phyloP scores from a whole-genome alignment of 768 basidiomycete species.

The Cystofilobasidium capitatum region DNA sequence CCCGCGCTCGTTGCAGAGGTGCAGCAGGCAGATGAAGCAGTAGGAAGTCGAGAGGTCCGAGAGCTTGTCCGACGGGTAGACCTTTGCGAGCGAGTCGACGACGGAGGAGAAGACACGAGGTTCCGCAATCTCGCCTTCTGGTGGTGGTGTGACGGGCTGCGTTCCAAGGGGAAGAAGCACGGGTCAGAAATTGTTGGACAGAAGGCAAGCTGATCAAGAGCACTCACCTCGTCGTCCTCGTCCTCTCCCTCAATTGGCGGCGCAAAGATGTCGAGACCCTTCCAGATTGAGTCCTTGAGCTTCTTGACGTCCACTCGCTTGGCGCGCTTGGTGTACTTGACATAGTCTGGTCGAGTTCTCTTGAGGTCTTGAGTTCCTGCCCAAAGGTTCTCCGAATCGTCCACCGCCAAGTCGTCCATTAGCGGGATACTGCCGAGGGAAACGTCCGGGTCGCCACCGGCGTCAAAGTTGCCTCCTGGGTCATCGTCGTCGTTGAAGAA shows the following conservation, averaged over 20 bases:
- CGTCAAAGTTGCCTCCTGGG: conserved; percentile 55
- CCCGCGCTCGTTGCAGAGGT: conserved; percentile 93
- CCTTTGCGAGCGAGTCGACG: conserved; percentile 64
- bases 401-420: background rate
- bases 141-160: conserved; percentile 21
- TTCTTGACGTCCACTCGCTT: conserved; percentile 94
- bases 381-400: conserved; percentile 45
- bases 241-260: conserved; percentile 38
- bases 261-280: conserved; percentile 68
- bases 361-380: conserved; percentile 66
- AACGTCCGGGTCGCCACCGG: conserved; percentile 43
- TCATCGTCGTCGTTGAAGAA: conserved; percentile 86
- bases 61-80: conserved; percentile 89
- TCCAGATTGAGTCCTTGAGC: conserved; percentile 98
- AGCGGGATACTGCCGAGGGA: conserved; percentile 46
- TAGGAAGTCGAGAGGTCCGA: conserved; percentile 97
- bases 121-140: conserved; percentile 27
- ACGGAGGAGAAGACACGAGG: conserved; percentile 47
- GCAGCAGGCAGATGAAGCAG: conserved; percentile 96
- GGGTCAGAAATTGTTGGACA: background rate
- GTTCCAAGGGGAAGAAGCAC: background rate
- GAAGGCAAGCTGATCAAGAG: background rate
- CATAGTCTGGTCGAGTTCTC: conserved; percentile 72
- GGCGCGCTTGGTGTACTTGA: conserved; percentile 89
- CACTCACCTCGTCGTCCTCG: conserved; percentile 37